A percentile compares a stretch with the other conserved stretches of the same genome.
Conservation (phyloP, 1,284 basidiomycete species). For the Papiliotrema terrestris region DNA sequence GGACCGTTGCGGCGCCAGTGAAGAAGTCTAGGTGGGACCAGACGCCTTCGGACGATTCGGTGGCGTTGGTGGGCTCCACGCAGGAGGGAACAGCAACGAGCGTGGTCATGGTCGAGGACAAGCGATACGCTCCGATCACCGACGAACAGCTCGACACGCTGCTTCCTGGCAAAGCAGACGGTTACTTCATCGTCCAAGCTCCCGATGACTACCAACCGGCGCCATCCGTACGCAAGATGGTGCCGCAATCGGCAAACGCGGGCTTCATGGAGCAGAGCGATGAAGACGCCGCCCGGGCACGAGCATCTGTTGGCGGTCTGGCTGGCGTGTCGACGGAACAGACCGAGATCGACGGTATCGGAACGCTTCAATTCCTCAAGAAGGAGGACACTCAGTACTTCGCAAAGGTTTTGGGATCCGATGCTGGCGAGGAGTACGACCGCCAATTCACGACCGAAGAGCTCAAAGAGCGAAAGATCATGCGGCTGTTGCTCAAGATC, state of each 20-base stretch:
- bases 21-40: constrained; percentile 61
- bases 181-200: constrained; percentile 88
- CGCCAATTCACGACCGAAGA: constrained; percentile 81
- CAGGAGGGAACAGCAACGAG: constrained; percentile 48
- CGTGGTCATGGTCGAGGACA: constrained; percentile 90
- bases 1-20: constrained; percentile 64
- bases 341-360: constrained; percentile 98
- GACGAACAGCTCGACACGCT: constrained; percentile 94
- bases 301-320: constrained; percentile 80
- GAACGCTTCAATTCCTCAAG: constrained; percentile 96
- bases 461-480: constrained; percentile 99
- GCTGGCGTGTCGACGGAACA: constrained; percentile 76
- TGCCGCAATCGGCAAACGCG: constrained; percentile 55
- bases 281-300: constrained; percentile 76
- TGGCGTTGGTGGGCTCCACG: constrained; percentile 19
- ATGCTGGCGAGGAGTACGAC: constrained; percentile 82
- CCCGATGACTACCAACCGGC: constrained; percentile 87
- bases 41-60: constrained; percentile 37
- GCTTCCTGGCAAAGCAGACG: constrained; percentile 68
- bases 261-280: constrained; percentile 98
- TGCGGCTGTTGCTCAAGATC: constrained; percentile 98
- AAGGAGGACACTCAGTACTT: constrained; percentile 97
- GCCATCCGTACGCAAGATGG: constrained; percentile 55
- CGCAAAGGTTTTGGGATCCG: constrained; percentile 87
- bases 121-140: constrained; percentile 87